Percentiles rank a stretch among this genome's conserved stretches.
Conservation (phyloP, 2,329 filamentous ascomycete genomes). For the Paraphaeosphaeria sporulosa region DNA sequence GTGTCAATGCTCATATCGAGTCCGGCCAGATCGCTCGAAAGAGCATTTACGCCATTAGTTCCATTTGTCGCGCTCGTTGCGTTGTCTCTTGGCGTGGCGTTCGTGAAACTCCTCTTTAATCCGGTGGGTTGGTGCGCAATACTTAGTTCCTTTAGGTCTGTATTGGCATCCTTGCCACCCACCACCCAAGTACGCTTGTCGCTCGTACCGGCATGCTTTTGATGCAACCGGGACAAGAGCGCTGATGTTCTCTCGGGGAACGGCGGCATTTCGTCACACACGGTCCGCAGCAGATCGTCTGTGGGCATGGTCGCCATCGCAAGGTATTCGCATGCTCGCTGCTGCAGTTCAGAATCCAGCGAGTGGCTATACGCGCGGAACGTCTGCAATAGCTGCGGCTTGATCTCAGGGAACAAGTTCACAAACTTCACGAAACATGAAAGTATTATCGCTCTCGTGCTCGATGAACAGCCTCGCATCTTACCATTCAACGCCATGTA, state of each 20-base stretch:
- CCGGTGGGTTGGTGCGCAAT: slow-evolving; percentile 78
- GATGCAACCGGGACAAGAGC: slow-evolving; percentile 87
- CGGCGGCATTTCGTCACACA: slow-evolving; percentile 98
- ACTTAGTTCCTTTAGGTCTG: slow-evolving; percentile 78
- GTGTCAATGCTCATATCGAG: slow-evolving; percentile 76
- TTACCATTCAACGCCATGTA: slow-evolving; percentile 92
- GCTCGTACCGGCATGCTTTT: slow-evolving; percentile 90
- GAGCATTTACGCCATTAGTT: slow-evolving; percentile 60
- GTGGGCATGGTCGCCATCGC: slow-evolving; percentile 83
- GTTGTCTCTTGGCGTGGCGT: slow-evolving; percentile 44
- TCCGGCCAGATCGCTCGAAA: slow-evolving; percentile 71
- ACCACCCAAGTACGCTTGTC: slow-evolving; percentile 98
- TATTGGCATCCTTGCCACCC: slow-evolving; percentile 93
- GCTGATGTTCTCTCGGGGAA: slow-evolving; percentile 96
- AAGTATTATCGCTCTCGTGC: slow-evolving; percentile 90
- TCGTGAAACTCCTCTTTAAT: slow-evolving; percentile 85
- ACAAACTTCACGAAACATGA: slow-evolving; percentile 98
- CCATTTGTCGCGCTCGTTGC: slow-evolving; percentile 43
- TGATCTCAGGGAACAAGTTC: slow-evolving; percentile 98
- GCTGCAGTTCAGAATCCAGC: slow-evolving; percentile 92
- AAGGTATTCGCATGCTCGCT: slow-evolving; percentile 94
- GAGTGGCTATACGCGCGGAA: slow-evolving; percentile 95
- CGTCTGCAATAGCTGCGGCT: slow-evolving; percentile 88
- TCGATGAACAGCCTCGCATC: slow-evolving; percentile 85
- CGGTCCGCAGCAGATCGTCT: slow-evolving; percentile 88